Evolutionary conservation across 2,329 filamentous ascomycete genomes (phyloP).

Genomic region (Phialemoniopsis sp.): DNA sequence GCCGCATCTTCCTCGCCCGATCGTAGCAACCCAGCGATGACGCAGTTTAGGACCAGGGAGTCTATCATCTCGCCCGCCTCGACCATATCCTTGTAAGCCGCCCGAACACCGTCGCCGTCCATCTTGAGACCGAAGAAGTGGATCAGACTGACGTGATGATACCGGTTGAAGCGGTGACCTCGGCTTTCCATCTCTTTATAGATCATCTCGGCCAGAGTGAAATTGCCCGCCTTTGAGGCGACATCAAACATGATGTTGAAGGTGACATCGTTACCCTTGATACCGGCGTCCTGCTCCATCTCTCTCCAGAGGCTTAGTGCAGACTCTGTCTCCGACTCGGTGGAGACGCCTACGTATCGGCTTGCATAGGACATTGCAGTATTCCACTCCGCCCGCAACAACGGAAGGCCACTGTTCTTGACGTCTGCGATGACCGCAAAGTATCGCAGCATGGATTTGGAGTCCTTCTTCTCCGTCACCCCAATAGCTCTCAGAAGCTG

Average conservation of each 20-base stretch:
- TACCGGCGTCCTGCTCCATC: conserved; percentile 73
- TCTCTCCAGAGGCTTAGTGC: conserved; percentile 79
- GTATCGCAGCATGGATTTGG: conserved; percentile 72
- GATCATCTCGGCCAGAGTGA: conserved; percentile 77
- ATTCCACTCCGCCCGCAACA: conserved; percentile 74
- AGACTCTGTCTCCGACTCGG: conserved; percentile 57
- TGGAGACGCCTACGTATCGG: conserved; percentile 59
- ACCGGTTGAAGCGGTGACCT: conserved; percentile 66
- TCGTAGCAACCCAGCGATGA: conserved; percentile 74
- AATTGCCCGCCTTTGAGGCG: conserved; percentile 82
- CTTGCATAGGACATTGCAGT: conserved; percentile 76
- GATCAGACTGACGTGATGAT: conserved; percentile 77
- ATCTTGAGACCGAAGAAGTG: conserved; percentile 75
- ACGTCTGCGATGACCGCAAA: conserved; percentile 82
- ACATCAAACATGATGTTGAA: conserved; percentile 92
- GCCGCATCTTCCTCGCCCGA: conserved; percentile 74
- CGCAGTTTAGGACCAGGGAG: conserved; percentile 78
- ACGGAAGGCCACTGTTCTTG: conserved; percentile 64
- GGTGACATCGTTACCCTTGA: conserved; percentile 70
- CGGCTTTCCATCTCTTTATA: conserved; percentile 75
- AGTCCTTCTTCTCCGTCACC: conserved; percentile 50
- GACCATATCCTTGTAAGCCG: conserved; percentile 80
- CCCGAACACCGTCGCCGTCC: conserved; percentile 70
- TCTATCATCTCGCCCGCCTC: conserved; percentile 83
- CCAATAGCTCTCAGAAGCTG: conserved; percentile 66